Percentiles rank a stretch among this genome's conserved stretches.
Evolutionary conservation across 805 yeast species (phyloP).

Genomic region (Starmerella cellae): DNA sequence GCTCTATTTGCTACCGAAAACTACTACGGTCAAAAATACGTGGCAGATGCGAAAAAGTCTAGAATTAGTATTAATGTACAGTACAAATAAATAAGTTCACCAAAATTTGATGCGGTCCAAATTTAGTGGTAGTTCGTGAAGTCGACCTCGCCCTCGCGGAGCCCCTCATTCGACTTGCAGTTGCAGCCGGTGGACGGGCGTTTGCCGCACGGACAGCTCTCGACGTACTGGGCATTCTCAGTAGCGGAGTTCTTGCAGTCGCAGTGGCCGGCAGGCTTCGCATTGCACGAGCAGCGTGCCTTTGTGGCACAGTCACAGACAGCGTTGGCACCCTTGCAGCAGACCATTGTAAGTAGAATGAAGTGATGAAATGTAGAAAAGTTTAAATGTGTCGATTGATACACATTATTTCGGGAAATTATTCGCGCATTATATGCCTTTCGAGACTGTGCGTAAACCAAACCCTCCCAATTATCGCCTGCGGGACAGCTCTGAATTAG

Average conservation of each 20-base stretch:
- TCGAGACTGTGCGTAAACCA: no score
- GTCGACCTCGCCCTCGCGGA: constrained; percentile 47
- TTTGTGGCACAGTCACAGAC: constrained; percentile 46
- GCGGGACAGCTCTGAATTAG: no score
- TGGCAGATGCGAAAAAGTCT: no score
- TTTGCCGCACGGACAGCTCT: constrained; percentile 48
- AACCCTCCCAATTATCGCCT: no score
- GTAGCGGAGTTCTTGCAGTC: constrained; percentile 39
- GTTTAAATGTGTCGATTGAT: no score
- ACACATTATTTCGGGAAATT: no score
- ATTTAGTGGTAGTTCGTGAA: constrained; percentile 33
- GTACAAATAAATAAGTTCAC: not conserved
- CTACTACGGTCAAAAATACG: no score
- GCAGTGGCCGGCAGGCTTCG: constrained; percentile 46
- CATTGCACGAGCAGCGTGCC: constrained; percentile 53
- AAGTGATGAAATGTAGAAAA: no score
- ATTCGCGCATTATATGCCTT: no score
- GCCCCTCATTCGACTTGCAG: constrained; percentile 36
- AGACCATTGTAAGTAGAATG: constrained; percentile 24
- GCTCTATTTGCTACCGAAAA: no score
- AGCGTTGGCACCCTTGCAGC: constrained; percentile 33
- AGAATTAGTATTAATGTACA: not conserved
- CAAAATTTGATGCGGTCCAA: no score
- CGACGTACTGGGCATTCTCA: constrained; percentile 38
- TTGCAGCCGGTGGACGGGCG: constrained; percentile 42